Percentiles rank a stretch among this genome's conserved stretches.
Evolutionary conservation across 176 grass and related monocot species (phyloP).

Genomic region (Guadua angustifolia): DNA sequence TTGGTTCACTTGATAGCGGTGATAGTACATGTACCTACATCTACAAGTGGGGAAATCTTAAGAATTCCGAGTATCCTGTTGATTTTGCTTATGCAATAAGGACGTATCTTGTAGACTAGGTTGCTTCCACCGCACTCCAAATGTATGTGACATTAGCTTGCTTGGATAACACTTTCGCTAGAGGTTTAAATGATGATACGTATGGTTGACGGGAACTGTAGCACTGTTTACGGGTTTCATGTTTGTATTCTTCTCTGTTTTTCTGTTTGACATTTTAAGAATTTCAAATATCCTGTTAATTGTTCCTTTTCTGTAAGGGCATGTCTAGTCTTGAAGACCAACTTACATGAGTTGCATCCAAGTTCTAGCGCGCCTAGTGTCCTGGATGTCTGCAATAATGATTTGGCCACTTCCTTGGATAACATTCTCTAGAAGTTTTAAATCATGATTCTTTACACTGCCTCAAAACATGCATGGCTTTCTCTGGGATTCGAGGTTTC

Average conservation of each 20-base stretch:
- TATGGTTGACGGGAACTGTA: background rate
- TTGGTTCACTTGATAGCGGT: background rate
- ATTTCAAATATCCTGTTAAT: background rate
- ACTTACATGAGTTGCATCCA: background rate
- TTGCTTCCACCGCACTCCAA: background rate
- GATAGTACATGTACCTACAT: background rate
- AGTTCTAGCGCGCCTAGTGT: background rate
- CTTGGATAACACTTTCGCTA: background rate
- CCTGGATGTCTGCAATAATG: background rate
- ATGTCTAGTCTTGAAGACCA: background rate
- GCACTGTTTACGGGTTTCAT: background rate
- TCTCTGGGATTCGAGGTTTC: slow-evolving; percentile 3
- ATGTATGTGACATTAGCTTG: background rate
- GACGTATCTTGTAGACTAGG: background rate
- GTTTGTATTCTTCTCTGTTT: background rate
- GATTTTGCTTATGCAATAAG: background rate
- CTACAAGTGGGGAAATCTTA: background rate
- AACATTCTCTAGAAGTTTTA: background rate
- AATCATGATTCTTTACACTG: slow-evolving; percentile 2
- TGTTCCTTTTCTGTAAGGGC: background rate
- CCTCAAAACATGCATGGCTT: background rate
- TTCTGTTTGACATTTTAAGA: background rate
- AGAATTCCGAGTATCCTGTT: background rate
- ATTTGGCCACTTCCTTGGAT: slow-evolving; percentile 20
- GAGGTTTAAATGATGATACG: background rate